phyloP scores from a whole-genome alignment of 306 rosid genomes.

The Gillenia trifoliata region DNA sequence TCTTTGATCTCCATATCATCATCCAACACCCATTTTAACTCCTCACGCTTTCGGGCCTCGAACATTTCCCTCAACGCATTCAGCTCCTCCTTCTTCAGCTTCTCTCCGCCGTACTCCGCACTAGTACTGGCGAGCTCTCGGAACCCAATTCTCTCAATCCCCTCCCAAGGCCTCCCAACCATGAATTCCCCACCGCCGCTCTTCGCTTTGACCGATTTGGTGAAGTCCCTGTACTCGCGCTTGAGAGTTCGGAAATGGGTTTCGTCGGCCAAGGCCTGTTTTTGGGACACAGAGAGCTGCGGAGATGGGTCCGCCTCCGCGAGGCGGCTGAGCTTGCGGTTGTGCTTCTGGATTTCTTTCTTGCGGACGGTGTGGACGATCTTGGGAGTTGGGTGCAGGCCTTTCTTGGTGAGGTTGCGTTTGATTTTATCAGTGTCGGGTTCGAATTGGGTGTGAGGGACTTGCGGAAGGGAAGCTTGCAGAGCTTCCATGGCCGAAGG shows the following conservation, averaged over 20 bases:
- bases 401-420: conserved; percentile 44
- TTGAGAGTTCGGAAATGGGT: conserved; percentile 46
- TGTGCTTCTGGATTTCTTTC: conserved; percentile 76
- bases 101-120: conserved; percentile 36
- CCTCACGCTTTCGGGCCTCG: conserved; percentile 55
- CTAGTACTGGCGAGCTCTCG: conserved; percentile 32
- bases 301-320: conserved; percentile 23
- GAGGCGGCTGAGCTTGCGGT: conserved; percentile 47
- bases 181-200: conserved; percentile 11
- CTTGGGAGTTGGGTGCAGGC: conserved; percentile 64
- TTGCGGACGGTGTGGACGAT: conserved; percentile 77
- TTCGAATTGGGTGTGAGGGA: conserved; percentile 42
- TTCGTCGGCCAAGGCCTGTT: conserved; percentile 43
- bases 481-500: conserved; percentile 55
- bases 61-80: conserved; percentile 58
- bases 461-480: conserved; percentile 13
- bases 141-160: conserved; percentile 36
- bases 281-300: conserved; percentile 40
- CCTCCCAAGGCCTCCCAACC: conserved; percentile 85
- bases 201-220: conserved; percentile 34
- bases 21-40: conserved; percentile 65
- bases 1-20: conserved; percentile 58
- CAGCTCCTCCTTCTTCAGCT: conserved; percentile 61
- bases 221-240: conserved; percentile 52
- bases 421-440: conserved; percentile 61